Evolutionary conservation across 2,329 filamentous ascomycete species (phyloP).

Genomic region (Alternaria arborescens): DNA sequence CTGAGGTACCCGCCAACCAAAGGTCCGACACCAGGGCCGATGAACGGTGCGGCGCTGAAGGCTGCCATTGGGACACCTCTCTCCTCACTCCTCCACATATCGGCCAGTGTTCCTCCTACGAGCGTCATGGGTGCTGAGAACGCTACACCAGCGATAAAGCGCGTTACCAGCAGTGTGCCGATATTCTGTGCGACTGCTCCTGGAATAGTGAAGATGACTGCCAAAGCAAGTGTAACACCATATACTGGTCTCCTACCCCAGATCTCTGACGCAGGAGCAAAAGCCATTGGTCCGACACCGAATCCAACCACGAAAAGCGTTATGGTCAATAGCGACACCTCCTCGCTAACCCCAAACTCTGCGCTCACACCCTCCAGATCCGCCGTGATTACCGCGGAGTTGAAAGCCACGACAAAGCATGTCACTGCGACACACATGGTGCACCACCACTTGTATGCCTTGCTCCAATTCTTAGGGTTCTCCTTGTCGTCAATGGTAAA

Average conservation of each 20-base stretch:
- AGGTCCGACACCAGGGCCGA: slow-evolving; percentile 74
- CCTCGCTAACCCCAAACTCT: slow-evolving; percentile 73
- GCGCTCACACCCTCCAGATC: slow-evolving; percentile 71
- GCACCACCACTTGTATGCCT: slow-evolving; percentile 76
- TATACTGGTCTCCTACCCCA: slow-evolving; percentile 78
- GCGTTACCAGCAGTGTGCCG: slow-evolving; percentile 76
- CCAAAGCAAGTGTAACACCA: slow-evolving; percentile 70
- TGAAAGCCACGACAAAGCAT: slow-evolving; percentile 58
- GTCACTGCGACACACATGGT: slow-evolving; percentile 81
- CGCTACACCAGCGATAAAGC: slow-evolving; percentile 81
- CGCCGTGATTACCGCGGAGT: slow-evolving; percentile 79
- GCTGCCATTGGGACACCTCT: slow-evolving; percentile 87
- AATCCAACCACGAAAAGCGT: slow-evolving; percentile 84
- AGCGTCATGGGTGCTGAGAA: slow-evolving; percentile 89
- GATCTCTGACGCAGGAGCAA: slow-evolving; percentile 80
- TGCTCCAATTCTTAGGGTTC: slow-evolving; percentile 88
- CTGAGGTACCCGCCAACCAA: slow-evolving; percentile 76
- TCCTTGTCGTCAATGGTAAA: slow-evolving; percentile 76
- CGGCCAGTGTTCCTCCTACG: slow-evolving; percentile 81
- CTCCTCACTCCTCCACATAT: slow-evolving; percentile 86
- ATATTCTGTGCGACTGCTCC: slow-evolving; percentile 81
- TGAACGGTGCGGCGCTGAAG: slow-evolving; percentile 82
- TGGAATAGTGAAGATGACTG: slow-evolving; percentile 81
- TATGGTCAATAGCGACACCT: slow-evolving; percentile 76
- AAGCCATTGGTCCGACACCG: slow-evolving; percentile 80